A percentile compares a stretch with the other conserved stretches of the same genome.
These are phyloP conservation scores for Friedmanniomyces simplex DNA, from an alignment of 495 filamentous ascomycete genomes.

Conservation along the genomic window DNA sequence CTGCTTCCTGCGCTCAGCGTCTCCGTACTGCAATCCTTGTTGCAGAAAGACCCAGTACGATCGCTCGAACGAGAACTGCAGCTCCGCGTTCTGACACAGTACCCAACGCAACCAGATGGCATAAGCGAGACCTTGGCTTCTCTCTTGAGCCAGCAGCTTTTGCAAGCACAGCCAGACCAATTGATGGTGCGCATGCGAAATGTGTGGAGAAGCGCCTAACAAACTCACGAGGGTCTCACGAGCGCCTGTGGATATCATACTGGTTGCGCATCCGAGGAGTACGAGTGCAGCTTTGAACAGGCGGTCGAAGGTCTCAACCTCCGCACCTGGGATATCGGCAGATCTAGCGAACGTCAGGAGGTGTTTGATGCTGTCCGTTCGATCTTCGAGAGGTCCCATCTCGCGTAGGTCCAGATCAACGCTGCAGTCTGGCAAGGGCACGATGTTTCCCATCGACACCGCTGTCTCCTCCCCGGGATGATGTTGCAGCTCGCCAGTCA, in stretches of 20 bases:
- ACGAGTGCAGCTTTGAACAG: background rate
- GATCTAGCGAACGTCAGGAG: background rate
- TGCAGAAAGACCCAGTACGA: slow-evolving; percentile 36
- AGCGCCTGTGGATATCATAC: background rate
- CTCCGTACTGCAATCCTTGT: slow-evolving; percentile 31
- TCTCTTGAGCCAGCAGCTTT: background rate
- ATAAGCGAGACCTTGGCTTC: background rate
- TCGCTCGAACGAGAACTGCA: slow-evolving; percentile 4
- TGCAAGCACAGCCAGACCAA: background rate
- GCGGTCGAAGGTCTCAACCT: background rate
- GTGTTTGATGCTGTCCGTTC: background rate
- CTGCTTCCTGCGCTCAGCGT: slow-evolving; percentile 35
- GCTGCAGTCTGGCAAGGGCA: background rate
- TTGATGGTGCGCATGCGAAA: background rate
- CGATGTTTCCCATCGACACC: background rate
- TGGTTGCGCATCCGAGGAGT: background rate
- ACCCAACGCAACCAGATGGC: slow-evolving; percentile 10
- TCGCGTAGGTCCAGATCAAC: too few species aligned
- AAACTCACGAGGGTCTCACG: background rate
- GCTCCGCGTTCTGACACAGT: background rate
- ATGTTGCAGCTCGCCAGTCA: background rate
- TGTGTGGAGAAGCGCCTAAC: background rate
- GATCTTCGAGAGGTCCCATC: background rate
- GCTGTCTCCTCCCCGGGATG: background rate
- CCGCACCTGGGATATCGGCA: background rate